These are phyloP conservation scores for Pyrrhoderma lamaoense DNA, from an alignment of 1,284 basidiomycete genomes.

Conservation along the genomic window DNA sequence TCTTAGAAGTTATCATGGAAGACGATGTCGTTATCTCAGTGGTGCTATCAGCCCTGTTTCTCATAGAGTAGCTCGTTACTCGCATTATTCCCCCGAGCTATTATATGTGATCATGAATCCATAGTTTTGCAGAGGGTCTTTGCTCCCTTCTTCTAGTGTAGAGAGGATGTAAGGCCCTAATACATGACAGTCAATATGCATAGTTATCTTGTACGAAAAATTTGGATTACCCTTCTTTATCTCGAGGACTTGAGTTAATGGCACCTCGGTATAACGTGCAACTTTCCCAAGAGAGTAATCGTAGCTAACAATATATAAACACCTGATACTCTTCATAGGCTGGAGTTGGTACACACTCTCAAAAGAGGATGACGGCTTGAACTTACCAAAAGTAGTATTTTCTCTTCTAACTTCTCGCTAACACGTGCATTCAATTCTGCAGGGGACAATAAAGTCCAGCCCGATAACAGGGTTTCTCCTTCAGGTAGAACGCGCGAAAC, in stretches of 20 bases:
- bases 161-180: conserved; percentile 86
- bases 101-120: conserved; percentile 79
- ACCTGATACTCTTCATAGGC: conserved; percentile 43
- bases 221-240: conserved; percentile 65
- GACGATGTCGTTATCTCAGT: conserved; percentile 14
- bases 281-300: conserved; percentile 91
- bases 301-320: conserved; percentile 72
- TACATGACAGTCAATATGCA: neutral
- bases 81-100: conserved; percentile 59
- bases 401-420: conserved; percentile 85
- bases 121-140: conserved; percentile 79
- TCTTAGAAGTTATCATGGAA: neutral
- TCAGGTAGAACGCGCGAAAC: conserved; percentile 75
- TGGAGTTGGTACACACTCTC: conserved; percentile 5
- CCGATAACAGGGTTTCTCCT: conserved; percentile 73
- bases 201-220: conserved; percentile 1
- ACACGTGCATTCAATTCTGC: conserved; percentile 64
- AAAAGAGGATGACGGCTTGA: neutral
- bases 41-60: conserved; percentile 41
- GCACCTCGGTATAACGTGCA: conserved; percentile 82
- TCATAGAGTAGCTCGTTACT: conserved; percentile 76
- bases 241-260: conserved; percentile 75
- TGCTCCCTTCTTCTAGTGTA: conserved; percentile 81
- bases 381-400: conserved; percentile 80
- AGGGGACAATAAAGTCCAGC: conserved; percentile 91